phyloP scores from a whole-genome alignment of 306 rosid species.

The Pachyrhizus erosus region DNA sequence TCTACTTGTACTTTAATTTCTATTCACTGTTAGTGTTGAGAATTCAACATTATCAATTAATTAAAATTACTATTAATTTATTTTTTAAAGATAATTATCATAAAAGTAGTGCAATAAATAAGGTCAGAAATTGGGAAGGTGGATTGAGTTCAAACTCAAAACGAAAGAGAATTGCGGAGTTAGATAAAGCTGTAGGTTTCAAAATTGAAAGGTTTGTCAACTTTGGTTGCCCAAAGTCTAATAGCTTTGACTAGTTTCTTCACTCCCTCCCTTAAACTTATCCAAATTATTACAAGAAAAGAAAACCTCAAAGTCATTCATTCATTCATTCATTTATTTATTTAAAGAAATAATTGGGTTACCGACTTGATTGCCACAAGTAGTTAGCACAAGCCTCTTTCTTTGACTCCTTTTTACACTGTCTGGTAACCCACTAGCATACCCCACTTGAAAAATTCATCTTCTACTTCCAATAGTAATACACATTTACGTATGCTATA shows the following conservation, averaged over 20 bases:
- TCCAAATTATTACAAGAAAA: background rate
- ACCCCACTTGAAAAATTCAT: background rate
- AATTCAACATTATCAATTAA: no score
- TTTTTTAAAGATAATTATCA: no score
- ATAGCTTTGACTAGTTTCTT: constrained; percentile 17
- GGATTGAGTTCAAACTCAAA: background rate
- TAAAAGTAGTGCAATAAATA: background rate
- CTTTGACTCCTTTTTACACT: constrained; percentile 22
- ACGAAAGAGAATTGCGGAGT: background rate
- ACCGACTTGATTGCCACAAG: constrained; percentile 4
- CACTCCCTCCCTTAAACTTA: background rate
- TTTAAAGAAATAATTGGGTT: background rate
- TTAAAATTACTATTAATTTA: no score
- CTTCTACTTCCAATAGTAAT: background rate
- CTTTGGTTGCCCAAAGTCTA: constrained; percentile 40
- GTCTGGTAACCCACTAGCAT: background rate
- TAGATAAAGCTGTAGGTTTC: background rate
- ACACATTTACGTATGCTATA: background rate
- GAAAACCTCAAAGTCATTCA: background rate
- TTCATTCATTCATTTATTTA: background rate
- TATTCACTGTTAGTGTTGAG: no score
- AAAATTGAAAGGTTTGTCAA: constrained; percentile 22
- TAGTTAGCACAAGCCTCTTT: constrained; percentile 33
- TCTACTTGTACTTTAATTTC: no score
- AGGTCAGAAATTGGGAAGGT: background rate